Percentiles rank a stretch among this genome's conserved stretches.
Evolutionary conservation across 2,329 filamentous ascomycete genomes (phyloP).

Genomic region (Phoma sp.): DNA sequence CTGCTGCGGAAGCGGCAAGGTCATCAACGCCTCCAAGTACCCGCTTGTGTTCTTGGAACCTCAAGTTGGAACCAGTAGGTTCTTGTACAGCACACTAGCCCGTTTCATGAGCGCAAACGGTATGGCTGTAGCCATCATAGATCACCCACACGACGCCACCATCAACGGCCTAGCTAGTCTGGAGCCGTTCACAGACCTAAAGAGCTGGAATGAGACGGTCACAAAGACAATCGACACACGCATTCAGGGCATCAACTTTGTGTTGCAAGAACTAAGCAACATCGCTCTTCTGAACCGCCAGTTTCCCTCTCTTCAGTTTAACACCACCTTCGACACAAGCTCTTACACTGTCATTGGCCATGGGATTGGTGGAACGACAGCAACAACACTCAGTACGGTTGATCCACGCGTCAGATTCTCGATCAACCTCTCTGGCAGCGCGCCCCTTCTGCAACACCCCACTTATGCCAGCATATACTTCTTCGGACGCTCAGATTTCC

Average conservation of each 20-base stretch:
- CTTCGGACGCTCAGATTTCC: slow-evolving; percentile 72
- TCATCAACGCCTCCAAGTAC: slow-evolving; percentile 17
- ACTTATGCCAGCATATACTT: slow-evolving; percentile 28
- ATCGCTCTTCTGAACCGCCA: slow-evolving; percentile 3
- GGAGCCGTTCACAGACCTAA: slow-evolving; percentile 23
- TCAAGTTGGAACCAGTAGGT: slow-evolving; percentile 54
- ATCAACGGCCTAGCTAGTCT: slow-evolving; percentile 36
- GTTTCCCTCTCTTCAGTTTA: slow-evolving; percentile 25
- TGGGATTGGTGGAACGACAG: slow-evolving; percentile 38
- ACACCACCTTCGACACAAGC: slow-evolving; percentile 8
- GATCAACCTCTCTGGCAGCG: slow-evolving; percentile 36
- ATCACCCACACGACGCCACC: slow-evolving; percentile 58
- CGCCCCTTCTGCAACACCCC: slow-evolving; percentile 17
- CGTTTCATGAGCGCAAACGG: slow-evolving; percentile 57
- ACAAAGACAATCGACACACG: slow-evolving; percentile 23
- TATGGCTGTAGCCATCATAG: slow-evolving; percentile 57
- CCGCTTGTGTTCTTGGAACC: slow-evolving; percentile 55
- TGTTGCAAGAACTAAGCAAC: slow-evolving; percentile 22
- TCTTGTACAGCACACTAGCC: slow-evolving; percentile 55
- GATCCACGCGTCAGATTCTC: slow-evolving; percentile 22
- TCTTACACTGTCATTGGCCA: slow-evolving; percentile 33
- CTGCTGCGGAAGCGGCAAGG: slow-evolving; percentile 22
- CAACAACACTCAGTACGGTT: slow-evolving; percentile 23
- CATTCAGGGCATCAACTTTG: slow-evolving; percentile 26
- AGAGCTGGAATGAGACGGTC: slow-evolving; percentile 25